Evolutionary conservation across 78 protist species (phyloP), one percentile per base, ranked within the genome.

Genomic region (Guillardia theta): DNA sequence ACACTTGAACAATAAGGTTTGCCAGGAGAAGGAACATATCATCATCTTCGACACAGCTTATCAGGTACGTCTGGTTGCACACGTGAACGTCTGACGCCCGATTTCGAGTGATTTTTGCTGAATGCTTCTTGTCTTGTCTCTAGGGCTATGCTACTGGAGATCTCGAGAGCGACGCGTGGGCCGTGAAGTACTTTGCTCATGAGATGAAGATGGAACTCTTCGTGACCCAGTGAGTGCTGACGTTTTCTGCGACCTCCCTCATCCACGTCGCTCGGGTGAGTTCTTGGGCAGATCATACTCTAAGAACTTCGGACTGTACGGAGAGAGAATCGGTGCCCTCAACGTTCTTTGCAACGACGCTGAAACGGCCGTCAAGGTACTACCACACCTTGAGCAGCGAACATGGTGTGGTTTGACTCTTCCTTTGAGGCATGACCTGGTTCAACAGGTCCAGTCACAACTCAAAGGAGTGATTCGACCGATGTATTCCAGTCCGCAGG

Each of bases 241-340:
- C n/a, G n/a, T n/a, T n/a, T n/a, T n/a, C n/a, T n/a, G n/a, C n/a
- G n/a, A n/a, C n/a, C n/a, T n/a, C n/a, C n/a, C n/a, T n/a, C n/a
- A n/a, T n/a, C n/a, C n/a, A n/a, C n/a, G n/a, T n/a, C n/a, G n/a
- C n/a, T n/a, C n/a, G n/a, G n/a, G n/a, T n/a, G n/a, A n/a, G n/a
- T n/a, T n/a, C n/a, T n/a, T n/a, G n/a, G n/a, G n/a, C n/a, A n/a
- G n/a, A n/a, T n/a, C n/a, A 33, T 99, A 97, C 94, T 94, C 99
- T 48, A 99, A 99, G 98, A 99, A 98, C 97, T 88, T 99, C 88
- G 99, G 99, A 50, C 94, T 99, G 43, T 99, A 99, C 94, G 98
- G 99, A 36, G 97, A 96, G 94, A 24, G 80, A 24, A 21, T 64
- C 80, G 80, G 80, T 36, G 80, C 80, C 44, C 80, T 64, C 80